Percentiles rank a stretch among this genome's conserved stretches.
Conservation (phyloP, 2,329 filamentous ascomycete species). For the Sclerotinia spermophila region DNA sequence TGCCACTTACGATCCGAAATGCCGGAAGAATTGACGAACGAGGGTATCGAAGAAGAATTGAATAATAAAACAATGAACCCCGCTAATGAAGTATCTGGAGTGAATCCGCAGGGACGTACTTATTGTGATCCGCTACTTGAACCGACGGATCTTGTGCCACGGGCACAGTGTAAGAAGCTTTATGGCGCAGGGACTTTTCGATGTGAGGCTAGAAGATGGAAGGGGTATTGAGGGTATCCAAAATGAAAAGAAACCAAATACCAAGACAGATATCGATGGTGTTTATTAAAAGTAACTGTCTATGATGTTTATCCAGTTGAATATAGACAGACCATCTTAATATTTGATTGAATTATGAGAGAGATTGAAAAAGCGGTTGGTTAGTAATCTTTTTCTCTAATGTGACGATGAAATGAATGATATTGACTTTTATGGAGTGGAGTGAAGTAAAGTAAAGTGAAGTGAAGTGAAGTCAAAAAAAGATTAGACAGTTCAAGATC, state of each 20-base stretch:
- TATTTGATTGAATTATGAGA: not conserved
- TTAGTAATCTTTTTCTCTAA: not conserved
- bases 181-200: slow-evolving; percentile 14
- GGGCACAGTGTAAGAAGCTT: not conserved
- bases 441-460: not conserved
- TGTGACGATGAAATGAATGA: not conserved
- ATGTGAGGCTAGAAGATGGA: not conserved
- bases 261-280: not conserved
- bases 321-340: not conserved
- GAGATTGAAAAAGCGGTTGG: not conserved
- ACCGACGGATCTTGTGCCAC: slow-evolving; percentile 1
- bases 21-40: not conserved
- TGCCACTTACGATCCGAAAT: not conserved
- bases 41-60: not conserved
- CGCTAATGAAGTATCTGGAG: not conserved
- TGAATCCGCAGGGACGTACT: not conserved
- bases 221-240: not conserved
- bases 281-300: not conserved
- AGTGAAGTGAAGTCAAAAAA: not conserved
- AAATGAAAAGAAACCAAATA: not conserved
- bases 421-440: not conserved
- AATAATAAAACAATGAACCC: not conserved
- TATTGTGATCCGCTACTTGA: not conserved
- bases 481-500: not conserved
- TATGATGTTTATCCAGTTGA: not conserved